These are phyloP conservation scores for Metarhizium album DNA, from an alignment of 2,329 filamentous ascomycete genomes.

Conservation along the genomic window DNA sequence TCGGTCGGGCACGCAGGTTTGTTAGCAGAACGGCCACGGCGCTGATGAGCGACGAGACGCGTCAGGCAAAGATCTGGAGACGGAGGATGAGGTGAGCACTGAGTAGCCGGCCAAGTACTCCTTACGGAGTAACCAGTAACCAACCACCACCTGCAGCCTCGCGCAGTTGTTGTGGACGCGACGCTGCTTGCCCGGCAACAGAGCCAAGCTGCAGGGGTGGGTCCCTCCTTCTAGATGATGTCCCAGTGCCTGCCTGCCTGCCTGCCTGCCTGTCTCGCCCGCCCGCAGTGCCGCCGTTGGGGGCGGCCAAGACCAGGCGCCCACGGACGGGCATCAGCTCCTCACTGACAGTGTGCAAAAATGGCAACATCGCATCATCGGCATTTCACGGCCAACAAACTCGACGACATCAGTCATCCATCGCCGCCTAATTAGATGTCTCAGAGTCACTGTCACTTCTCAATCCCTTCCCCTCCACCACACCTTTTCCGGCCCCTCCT, in stretches of 20 bases:
- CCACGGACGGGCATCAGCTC: too few species aligned
- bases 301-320: background rate
- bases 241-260: too few species aligned
- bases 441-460: too few species aligned
- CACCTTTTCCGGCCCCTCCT: background rate
- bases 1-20: background rate
- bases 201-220: conserved; percentile 4
- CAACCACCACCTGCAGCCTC: background rate
- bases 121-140: too few species aligned
- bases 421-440: too few species aligned
- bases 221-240: conserved; percentile 1
- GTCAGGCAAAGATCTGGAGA: background rate
- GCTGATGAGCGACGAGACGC: background rate
- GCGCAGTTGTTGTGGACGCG: conserved; percentile 9
- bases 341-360: too few species aligned
- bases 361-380: background rate
- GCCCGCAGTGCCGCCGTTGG: background rate
- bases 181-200: conserved; percentile 11
- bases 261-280: background rate
- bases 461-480: too few species aligned
- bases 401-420: too few species aligned
- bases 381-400: background rate
- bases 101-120: background rate
- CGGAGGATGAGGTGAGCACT: conserved; percentile 2
- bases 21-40: background rate